Evolutionary conservation across 768 basidiomycete species (phyloP).

Genomic region (Leucocoprinus leucothites): DNA sequence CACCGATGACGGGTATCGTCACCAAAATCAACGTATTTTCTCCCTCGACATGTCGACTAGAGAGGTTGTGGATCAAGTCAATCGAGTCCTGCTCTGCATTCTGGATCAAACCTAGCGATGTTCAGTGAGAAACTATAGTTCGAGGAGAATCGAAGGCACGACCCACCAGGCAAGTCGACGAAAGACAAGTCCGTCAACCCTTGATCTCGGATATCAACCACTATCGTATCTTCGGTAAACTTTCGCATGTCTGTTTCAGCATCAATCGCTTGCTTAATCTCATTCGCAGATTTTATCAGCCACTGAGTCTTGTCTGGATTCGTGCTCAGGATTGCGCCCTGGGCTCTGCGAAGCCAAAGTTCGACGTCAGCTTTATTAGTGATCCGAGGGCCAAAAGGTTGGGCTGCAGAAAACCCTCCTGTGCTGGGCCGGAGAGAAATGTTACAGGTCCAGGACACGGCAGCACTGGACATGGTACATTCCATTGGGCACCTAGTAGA

Average conservation of each 20-base stretch:
- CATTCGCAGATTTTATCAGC: conserved; percentile 8
- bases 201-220: conserved; percentile 43
- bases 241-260: background rate
- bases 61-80: conserved; percentile 45
- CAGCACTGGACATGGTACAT: conserved; percentile 41
- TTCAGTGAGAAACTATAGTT: background rate
- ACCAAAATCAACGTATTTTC: conserved; percentile 61
- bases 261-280: conserved; percentile 11
- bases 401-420: background rate
- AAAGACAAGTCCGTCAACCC: conserved; percentile 46
- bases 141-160: no score
- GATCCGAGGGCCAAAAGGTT: conserved; percentile 40
- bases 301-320: conserved; percentile 5
- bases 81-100: conserved; percentile 39
- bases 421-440: conserved; percentile 31
- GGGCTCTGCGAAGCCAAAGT: conserved; percentile 53
- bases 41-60: conserved; percentile 41
- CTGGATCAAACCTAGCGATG: conserved; percentile 51
- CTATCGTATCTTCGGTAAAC: conserved; percentile 53
- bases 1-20: conserved; percentile 64
- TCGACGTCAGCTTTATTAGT: conserved; percentile 44
- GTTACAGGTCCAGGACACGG: conserved; percentile 38
- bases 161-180: conserved; percentile 51
- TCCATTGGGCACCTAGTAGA: conserved; percentile 49
- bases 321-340: conserved; percentile 49